Percentiles rank a stretch among this genome's conserved stretches.
Conservation (phyloP, 495 filamentous ascomycete genomes). For the Daldinia loculata region DNA sequence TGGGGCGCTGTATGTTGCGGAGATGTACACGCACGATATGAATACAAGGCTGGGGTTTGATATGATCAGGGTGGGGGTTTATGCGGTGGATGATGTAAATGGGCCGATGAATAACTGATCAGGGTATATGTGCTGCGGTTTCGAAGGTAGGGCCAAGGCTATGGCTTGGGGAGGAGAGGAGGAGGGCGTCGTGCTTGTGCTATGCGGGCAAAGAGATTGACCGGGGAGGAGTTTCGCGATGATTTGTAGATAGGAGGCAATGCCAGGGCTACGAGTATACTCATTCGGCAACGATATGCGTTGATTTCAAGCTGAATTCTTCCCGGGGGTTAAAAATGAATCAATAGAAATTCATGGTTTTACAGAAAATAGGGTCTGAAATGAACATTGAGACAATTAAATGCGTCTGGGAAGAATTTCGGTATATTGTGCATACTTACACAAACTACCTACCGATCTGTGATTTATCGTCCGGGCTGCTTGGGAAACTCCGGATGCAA, state of each 20-base stretch:
- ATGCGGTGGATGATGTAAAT: conserved; percentile 19
- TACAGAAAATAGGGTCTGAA: not conserved
- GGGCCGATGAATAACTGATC: conserved; percentile 29
- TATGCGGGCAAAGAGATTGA: too few species aligned
- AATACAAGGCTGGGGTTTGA: conserved; percentile 22
- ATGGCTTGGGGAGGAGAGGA: not conserved
- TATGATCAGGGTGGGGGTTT: conserved; percentile 24
- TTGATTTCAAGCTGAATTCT: not conserved
- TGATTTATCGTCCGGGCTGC: too few species aligned
- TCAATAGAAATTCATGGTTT: not conserved
- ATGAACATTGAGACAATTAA: not conserved
- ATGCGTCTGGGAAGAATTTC: not conserved
- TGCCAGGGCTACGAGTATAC: too few species aligned
- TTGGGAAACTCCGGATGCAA: not conserved
- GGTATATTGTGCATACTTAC: not conserved
- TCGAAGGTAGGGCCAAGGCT: not conserved
- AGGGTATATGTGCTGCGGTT: not conserved
- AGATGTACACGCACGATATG: conserved; percentile 23
- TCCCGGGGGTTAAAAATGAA: not conserved
- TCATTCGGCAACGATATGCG: not conserved
- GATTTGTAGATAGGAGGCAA: not conserved
- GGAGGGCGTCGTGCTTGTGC: too few species aligned
- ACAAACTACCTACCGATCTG: not conserved
- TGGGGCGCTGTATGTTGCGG: conserved; percentile 6
- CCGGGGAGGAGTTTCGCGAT: not conserved